These are phyloP conservation scores for Candida germanica DNA, from an alignment of 805 yeast genomes.

Conservation along the genomic window DNA sequence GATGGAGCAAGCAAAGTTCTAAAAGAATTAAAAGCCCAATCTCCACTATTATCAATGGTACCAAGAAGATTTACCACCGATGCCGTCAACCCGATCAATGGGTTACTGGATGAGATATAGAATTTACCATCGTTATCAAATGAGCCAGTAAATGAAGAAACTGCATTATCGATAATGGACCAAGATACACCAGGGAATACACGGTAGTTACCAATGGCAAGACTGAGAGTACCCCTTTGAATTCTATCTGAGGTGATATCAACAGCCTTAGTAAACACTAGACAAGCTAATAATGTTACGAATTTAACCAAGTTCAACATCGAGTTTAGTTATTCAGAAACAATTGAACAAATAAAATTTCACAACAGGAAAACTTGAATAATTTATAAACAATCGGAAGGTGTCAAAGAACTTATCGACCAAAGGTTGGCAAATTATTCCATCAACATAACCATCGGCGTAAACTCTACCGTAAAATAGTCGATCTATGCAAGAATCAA, in stretches of 20 bases:
- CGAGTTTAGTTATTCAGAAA: no score
- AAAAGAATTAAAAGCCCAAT: conserved; percentile 21
- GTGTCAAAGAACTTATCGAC: no score
- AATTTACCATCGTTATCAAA: conserved; percentile 21
- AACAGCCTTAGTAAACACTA: conserved; percentile 7
- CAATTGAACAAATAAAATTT: no score
- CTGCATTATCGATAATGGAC: conserved; percentile 24
- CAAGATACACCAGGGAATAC: conserved; percentile 22
- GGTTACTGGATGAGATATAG: conserved; percentile 18
- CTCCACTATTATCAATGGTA: conserved; percentile 18
- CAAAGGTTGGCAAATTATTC: no score
- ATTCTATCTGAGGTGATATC: conserved; percentile 18
- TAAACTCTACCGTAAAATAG: no score
- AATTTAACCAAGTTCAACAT: not conserved
- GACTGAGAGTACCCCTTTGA: conserved; percentile 15
- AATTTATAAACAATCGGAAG: no score
- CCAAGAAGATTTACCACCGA: conserved; percentile 7
- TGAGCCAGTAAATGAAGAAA: conserved; percentile 20
- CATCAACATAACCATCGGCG: no score
- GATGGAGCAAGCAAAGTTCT: conserved; percentile 16
- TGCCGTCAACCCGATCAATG: conserved; percentile 16
- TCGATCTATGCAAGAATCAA: no score
- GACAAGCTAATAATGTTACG: conserved; percentile 1
- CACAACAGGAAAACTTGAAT: no score
- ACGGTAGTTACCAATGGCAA: conserved; percentile 18